A percentile compares a stretch with the other conserved stretches of the same genome.
Evolutionary conservation across 805 yeast species (phyloP).

Genomic region (Ogataea degrootiae): DNA sequence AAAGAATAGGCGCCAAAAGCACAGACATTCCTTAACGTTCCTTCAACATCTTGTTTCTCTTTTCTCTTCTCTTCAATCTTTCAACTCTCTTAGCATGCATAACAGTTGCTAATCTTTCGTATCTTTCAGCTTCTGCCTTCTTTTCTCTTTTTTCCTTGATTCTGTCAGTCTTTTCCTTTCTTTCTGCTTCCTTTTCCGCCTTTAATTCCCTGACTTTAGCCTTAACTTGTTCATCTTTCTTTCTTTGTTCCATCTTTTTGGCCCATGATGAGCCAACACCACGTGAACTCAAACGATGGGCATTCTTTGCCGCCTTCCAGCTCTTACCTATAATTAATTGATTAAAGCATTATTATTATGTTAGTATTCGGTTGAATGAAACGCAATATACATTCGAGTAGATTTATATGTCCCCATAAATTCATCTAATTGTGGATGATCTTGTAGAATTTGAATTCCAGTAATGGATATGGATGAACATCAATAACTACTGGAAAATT

Average conservation of each 20-base stretch:
- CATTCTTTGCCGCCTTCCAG: conserved; percentile 67
- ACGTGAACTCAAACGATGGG: conserved; percentile 57
- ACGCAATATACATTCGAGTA: no score
- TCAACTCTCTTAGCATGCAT: conserved; percentile 93
- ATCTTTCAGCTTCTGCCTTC: conserved; percentile 86
- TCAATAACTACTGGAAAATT: no score
- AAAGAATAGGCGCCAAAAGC: background rate
- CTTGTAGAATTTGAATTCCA: no score
- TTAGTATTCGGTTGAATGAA: no score
- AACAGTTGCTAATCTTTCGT: conserved; percentile 72
- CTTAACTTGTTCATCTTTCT: conserved; percentile 62
- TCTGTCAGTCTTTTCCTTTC: conserved; percentile 47
- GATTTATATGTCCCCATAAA: conserved; percentile 10
- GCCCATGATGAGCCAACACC: conserved; percentile 65
- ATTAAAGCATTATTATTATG: no score
- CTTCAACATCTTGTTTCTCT: conserved; percentile 88
- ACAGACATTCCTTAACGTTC: conserved; percentile 50
- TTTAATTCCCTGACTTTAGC: conserved; percentile 67
- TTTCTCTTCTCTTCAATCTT: conserved; percentile 83
- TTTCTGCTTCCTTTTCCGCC: conserved; percentile 67
- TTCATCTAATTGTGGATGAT: no score
- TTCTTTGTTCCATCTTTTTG: conserved; percentile 59
- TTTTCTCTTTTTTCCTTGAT: conserved; percentile 71
- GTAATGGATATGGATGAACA: no score
- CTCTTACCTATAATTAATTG: conserved; percentile 50